Evolutionary conservation across 495 filamentous ascomycete genomes (phyloP), one percentile per base, ranked within the genome.

Genomic region (Venustampulla echinocandica): DNA sequence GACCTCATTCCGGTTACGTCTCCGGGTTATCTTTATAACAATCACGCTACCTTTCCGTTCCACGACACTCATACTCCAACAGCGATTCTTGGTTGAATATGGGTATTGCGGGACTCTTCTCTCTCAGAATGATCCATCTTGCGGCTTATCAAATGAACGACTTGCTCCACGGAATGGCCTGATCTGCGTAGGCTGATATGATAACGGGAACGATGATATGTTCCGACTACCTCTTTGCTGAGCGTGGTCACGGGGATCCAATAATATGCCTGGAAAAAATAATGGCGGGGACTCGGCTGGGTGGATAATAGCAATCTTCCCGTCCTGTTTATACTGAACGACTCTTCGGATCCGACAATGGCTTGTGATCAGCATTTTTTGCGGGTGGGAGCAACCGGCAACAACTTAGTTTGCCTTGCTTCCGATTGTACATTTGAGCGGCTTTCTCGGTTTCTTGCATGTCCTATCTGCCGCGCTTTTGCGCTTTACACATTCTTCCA

Each of bases 1-100:
- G 54, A 55, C 30, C 58, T 60, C 34, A 45, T 53, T 42, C 41
- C 55, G 51, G 55, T 52, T 53, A 60, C 57, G 52, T 56, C 60
- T 47, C 50, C 59, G 54, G 53, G 57, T 53, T 60, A 60, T 55
- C 47, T 38, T 23, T 52, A 57, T 35, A 43, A 53, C 44, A 46
- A 42, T 37, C 44, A 51, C 46, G 44, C 43, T 47, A 51, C 54
- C 44, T 62, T 52, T 47, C 38, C 44, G 33, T 58, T 59, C 44
- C 47, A 55, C 50, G 59, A 59, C 7, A 39, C 48, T 56, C 57
- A 57, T 57, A 41, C 57, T 40, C 43, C 57, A 15, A 57, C 54
- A 54, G 57, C 57, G 35, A 60, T 60, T 47, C 57, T 48, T 24
- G 55, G 57, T 48, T 60, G 41, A 57, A 46, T 13, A 4, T 14